Evolutionary conservation across 208 protist genomes (phyloP), one percentile per base, ranked within the genome.

Genomic region (Trypanosoma platydactyli): DNA sequence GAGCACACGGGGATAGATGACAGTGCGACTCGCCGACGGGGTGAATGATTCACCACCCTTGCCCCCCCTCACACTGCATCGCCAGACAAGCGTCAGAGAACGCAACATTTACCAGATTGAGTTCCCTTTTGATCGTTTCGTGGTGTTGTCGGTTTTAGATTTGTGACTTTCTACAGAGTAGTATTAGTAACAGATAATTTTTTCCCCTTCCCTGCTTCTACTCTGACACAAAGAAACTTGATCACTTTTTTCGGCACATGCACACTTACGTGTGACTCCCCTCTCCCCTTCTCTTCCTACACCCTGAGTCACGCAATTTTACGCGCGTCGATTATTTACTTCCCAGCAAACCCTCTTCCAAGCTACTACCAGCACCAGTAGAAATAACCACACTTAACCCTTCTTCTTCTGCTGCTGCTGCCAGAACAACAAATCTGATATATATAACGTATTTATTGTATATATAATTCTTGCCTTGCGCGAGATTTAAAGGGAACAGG

Each of bases 31-130:
- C 44, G 77, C 73, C 46, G 51, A 83, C 53, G 77, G 71, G 62
- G 74, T 84, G 24, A 72, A 74, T 20, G 74, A 81, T 33, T 64
- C 71, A 68, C 64, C 76, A 56, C 80, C 79, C 52, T 75, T 72
- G 62, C 63, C 67, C 49, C 40, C 33, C n/a, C 76, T 85, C 30
- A 35, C 12, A 13, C 35, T 27, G 35, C 49, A 58, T 18, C 50
- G 38, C 18, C 35, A 29, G n/a, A 62, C 16, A 50, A 50, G 7
- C 38, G 62, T 13, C 15, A 35, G 9, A 64, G 44, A 58, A 16
- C 51, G 54, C 33, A 56, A 30, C 49, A 67, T 58, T 40, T 13
- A 45, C 54, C 46, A 6, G 27, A 54, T 50, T 3, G 33, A 38
- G 5, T 38, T 38, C 33, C 9, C 9, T 9, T 38, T 38, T 38